Evolutionary conservation across 1,284 basidiomycete species (phyloP), one percentile per base, ranked within the genome.

Genomic region (Ceratobasidium sp.): DNA sequence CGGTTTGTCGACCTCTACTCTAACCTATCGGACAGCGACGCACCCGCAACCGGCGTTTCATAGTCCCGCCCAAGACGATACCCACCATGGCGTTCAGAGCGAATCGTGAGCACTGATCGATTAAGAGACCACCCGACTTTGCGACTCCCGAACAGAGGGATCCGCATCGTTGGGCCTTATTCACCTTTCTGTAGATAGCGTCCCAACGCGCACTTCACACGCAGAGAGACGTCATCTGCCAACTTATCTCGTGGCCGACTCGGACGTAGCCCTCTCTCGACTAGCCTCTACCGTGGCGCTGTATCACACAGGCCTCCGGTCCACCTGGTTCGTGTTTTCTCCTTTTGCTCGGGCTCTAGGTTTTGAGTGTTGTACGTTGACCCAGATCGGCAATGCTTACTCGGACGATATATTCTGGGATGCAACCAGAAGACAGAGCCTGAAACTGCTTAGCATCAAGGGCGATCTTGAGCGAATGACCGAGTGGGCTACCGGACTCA

Each of bases 91-190:
- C 18, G 18, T n/a, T n/a, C 44, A 46, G n/a, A 9, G 44, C 4
- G 44, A 46, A 5, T n/a, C 18, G 44, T 46, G 8, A 46, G 44
- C n/a, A 9, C 44, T 3, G 4, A 46, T 8, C 7, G 44, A n/a
- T 18, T 46, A 46, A 46, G 44, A 46, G 44, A 46, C 7, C 44
- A 46, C 44, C n/a, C 44, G 44, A 46, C 44, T 46, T n/a, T 46
- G 44, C 44, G 44, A 18, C 44, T 46, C 44, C 44, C 44, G 44
- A 46, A 18, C 44, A 46, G 12, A 40, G 8, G 44, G 44, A 46
- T 46, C 44, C 44, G 44, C 44, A 46, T 46, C 44, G 44, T 46
- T 46, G 44, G 44, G 44, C 44, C 44, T 46, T 46, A 46, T 8
- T 46, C 8, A 46, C 44, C 44, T 46, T 38, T 18, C 16, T 46